phyloP scores from a whole-genome alignment of 1,284 basidiomycete species.

The Inonotus hispidus region DNA sequence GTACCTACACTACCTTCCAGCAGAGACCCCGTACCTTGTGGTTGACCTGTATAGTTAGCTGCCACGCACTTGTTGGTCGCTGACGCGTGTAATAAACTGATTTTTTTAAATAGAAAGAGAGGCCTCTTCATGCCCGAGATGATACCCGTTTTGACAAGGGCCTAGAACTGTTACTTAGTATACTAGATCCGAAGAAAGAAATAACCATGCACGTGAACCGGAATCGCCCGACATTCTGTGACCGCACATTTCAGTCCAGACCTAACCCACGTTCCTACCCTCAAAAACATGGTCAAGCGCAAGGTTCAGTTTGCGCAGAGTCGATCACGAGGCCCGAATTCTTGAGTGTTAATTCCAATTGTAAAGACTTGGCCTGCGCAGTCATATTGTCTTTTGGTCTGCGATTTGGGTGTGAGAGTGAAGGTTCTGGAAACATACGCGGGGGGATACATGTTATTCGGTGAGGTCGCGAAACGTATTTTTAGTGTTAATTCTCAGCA shows the following conservation, averaged over 20 bases:
- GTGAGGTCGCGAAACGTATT: neutral
- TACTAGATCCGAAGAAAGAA: neutral
- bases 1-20: too few species aligned
- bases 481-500: too few species aligned
- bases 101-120: too few species aligned
- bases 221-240: constrained; percentile 46
- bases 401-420: too few species aligned
- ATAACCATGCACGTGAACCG: constrained; percentile 35
- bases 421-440: too few species aligned
- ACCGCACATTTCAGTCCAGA: constrained; percentile 47
- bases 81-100: too few species aligned
- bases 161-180: neutral
- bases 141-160: constrained; percentile 34
- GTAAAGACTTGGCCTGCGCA: constrained; percentile 55
- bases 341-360: constrained; percentile 48
- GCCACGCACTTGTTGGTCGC: too few species aligned
- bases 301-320: constrained; percentile 48
- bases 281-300: constrained; percentile 37
- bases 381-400: too few species aligned
- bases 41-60: too few species aligned
- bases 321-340: constrained; percentile 52
- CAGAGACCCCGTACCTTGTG: too few species aligned
- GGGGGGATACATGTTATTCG: neutral
- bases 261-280: constrained; percentile 30
- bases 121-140: constrained; percentile 47